A percentile compares a stretch with the other conserved stretches of the same genome.
Evolutionary conservation across 1,284 basidiomycete species (phyloP).

Genomic region (Pseudozyma pruni): DNA sequence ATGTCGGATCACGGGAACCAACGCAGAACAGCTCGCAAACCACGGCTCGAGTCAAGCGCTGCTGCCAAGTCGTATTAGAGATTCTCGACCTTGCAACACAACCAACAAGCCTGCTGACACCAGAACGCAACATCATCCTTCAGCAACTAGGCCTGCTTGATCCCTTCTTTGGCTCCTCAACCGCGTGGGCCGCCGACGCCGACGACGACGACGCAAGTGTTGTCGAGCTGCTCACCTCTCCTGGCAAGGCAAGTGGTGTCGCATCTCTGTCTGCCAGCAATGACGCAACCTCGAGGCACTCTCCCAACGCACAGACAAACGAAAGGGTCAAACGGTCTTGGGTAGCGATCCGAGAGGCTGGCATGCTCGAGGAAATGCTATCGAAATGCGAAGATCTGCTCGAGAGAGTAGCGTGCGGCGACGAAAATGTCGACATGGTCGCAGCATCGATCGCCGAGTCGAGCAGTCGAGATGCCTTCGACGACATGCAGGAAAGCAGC

Average conservation of each 20-base stretch:
- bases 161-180: background rate
- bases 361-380: slow-evolving; percentile 12
- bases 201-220: too few relatives aligned
- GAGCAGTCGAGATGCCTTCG: slow-evolving; percentile 18
- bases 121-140: slow-evolving; percentile 3
- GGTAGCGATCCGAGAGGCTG: slow-evolving; percentile 22
- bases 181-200: too few relatives aligned
- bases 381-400: slow-evolving; percentile 20
- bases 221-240: slow-evolving; percentile 3
- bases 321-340: slow-evolving; percentile 3
- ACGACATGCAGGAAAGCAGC: slow-evolving; percentile 25
- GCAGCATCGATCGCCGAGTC: background rate
- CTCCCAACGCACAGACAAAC: background rate
- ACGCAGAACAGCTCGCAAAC: background rate
- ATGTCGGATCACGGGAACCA: slow-evolving; percentile 5
- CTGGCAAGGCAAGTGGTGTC: slow-evolving; percentile 22
- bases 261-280: background rate
- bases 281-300: too few relatives aligned
- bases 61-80: slow-evolving; percentile 15
- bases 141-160: slow-evolving; percentile 22
- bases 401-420: slow-evolving; percentile 11
- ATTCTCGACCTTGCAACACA: slow-evolving; percentile 4
- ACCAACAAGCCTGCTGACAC: background rate
- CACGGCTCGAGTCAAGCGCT: slow-evolving; percentile 2
- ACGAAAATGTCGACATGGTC: background rate